Evolutionary conservation across 2,329 filamentous ascomycete genomes (phyloP), one percentile per base, ranked within the genome.

Genomic region (Aspergillus awamori): DNA sequence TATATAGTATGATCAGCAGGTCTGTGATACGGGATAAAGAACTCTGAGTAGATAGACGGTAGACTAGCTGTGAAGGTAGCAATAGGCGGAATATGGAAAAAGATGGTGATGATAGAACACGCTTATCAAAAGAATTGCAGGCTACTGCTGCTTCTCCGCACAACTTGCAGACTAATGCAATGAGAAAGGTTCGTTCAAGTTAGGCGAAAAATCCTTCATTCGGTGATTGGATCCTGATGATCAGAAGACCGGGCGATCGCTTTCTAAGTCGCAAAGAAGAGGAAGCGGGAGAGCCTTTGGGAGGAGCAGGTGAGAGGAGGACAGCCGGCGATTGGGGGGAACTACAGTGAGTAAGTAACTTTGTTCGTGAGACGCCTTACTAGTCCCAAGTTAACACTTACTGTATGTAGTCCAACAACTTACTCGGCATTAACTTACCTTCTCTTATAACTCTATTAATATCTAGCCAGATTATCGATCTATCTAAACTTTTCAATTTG

Each of bases 1-100:
- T 38, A 26, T 33, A 53, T 15, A 24, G 8, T 15, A 13, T 38
- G 38, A 22, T 20, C 13, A 26, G 43, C 30, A 8, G 60, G 45
- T 63, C 65, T 65, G 62, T n/a, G 33, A 36, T 36, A 36, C 5
- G 41, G 41, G n/a, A 11, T 30, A 30, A 10, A 30, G 17, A 8
- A 22, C 11, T 20, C 20, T 22, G 20, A 22, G 20, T 45, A 24
- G 41, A 45, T 45, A 45, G 41, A 45, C 33, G 11, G 33, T 11
- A 36, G 33, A 36, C 33, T 7, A 13, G 41, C 20, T 24, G 20
- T 20, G 20, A 24, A 45, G 41, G 24, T 24, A 45, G 20, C 41
- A 4, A 45, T 45, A 45, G 20, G 41, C 22, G 41, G 20, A 45
- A 10, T 20, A 24, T 45, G 20, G 8, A 45, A 6, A 45, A 20